Conservation (phyloP, 116 monocot genomes). For the Thalassia testudinum region DNA sequence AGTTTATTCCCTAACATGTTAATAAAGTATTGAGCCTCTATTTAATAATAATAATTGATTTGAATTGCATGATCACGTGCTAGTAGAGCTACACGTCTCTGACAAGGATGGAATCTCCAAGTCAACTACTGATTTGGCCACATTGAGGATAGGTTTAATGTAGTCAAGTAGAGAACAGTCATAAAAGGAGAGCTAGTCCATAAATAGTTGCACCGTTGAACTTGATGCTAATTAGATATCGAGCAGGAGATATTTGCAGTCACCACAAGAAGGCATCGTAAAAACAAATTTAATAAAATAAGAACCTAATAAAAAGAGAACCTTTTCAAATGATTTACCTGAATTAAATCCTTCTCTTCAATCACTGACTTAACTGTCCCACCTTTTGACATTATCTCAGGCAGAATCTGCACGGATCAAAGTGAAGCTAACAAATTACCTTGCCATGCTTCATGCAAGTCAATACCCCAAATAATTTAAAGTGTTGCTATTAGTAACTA, state of each 20-base stretch:
- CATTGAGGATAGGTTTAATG: neutral
- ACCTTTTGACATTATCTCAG: constrained; percentile 81
- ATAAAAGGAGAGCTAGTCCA: neutral
- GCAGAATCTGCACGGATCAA: constrained; percentile 41
- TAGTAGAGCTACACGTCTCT: no score
- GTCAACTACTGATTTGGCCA: no score
- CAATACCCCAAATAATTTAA: no score
- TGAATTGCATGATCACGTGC: no score
- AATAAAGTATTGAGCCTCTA: no score
- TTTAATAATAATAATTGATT: no score
- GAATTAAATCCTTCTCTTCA: constrained; percentile 85
- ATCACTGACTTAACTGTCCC: constrained; percentile 88
- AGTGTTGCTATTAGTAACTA: no score
- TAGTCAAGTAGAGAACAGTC: neutral
- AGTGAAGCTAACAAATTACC: neutral
- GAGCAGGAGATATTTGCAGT: neutral
- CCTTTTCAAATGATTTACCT: constrained; percentile 24
- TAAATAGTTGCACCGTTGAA: no score
- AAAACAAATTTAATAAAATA: neutral
- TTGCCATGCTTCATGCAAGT: no score
- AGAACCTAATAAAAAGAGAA: neutral
- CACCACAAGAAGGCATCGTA: neutral
- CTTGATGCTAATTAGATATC: neutral
- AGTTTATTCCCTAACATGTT: no score
- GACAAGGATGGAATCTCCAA: no score